phyloP scores from a whole-genome alignment of 2,329 filamentous ascomycete genomes.

The Claviceps pusilla region DNA sequence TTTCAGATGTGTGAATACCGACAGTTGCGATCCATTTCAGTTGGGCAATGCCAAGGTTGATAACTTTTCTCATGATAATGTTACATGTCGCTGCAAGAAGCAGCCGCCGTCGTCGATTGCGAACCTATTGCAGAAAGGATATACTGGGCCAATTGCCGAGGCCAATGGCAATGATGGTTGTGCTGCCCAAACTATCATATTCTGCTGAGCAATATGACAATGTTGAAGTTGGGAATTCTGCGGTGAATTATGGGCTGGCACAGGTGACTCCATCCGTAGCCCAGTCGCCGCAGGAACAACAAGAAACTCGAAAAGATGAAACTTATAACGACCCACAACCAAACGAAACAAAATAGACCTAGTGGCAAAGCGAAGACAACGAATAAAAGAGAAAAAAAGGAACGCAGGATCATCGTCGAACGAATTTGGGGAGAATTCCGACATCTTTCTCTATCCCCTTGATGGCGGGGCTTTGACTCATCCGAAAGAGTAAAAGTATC shows the following conservation, averaged over 20 bases:
- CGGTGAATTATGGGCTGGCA: constrained; percentile 25
- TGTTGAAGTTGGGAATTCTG: constrained; percentile 26
- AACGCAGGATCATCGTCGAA: neutral
- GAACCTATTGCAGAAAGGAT: constrained; percentile 18
- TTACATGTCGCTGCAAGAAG: constrained; percentile 18
- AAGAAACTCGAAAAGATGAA: constrained; percentile 6
- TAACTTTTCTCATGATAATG: constrained; percentile 11
- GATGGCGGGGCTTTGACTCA: neutral
- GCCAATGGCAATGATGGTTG: constrained; percentile 21
- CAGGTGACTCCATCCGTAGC: constrained; percentile 21
- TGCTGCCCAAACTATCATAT: constrained; percentile 23
- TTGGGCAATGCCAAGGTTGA: constrained; percentile 13
- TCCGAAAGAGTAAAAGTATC: neutral
- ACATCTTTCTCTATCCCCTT: neutral
- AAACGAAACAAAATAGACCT: constrained; percentile 2
- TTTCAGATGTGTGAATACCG: constrained; percentile 10
- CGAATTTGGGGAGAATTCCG: neutral
- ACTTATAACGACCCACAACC: constrained; percentile 16
- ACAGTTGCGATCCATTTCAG: constrained; percentile 13
- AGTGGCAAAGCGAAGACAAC: neutral
- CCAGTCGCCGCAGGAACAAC: constrained; percentile 22
- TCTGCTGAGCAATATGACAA: constrained; percentile 22
- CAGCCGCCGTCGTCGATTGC: constrained; percentile 17
- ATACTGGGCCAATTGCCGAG: constrained; percentile 19
- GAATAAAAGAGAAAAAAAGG: neutral